Base-by-base conservation (phyloP, 2,329 filamentous ascomycete genomes). In the Fusarium nelsonii region DNA sequence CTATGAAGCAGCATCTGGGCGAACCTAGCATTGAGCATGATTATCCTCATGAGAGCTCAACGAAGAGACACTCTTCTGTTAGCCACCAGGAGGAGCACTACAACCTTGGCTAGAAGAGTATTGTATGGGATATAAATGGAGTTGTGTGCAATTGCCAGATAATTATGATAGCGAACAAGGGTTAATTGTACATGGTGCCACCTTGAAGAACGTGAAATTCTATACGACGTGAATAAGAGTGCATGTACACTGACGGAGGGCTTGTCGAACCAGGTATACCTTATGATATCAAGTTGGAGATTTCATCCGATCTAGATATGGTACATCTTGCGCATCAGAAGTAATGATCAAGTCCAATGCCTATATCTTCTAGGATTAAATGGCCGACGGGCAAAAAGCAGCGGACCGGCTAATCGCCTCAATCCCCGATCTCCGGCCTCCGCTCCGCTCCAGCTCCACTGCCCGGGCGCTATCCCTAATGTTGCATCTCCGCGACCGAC, bases 81-180 rank as follows among this genome's bases (percentile, higher is more conserved):
- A 78, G 76, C 59, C 73, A 76, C n/a, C 76, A 78, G 65, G 76
- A 78, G 70, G 66, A 71, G n/a, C 71, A 76, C 26, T 73, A 73
- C 12, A 62, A 41, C 20, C 32, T 76, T 51, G 60, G 65, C 20
- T 70, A 55, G 18, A 40, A 14, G 30, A 18, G 8, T 23, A 23
- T 30, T 12, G 18, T n/a, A 16, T 4, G 20, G n/a, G 58, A 34
- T 37, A 12, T 16, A 15, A 8, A 26, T 28, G 36, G 20, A 20
- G 15, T 40, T 63, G 33, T 30, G 36, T 44, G 28, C 34, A 26
- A 39, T 49, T 18, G 8, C 3, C 8, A 4, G 15, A 20, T 12
- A 4, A 1, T 16, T 14, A 10, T 0, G 8, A n/a, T 46, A 36
- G 32, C 39, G 16, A 46, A 28, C 16, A 10, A 18, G 6, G 3